Percentiles rank a stretch among this genome's conserved stretches.
These are phyloP conservation scores for Sergeia podlipaevii DNA, from an alignment of 208 protist genomes.

Conservation along the genomic window DNA sequence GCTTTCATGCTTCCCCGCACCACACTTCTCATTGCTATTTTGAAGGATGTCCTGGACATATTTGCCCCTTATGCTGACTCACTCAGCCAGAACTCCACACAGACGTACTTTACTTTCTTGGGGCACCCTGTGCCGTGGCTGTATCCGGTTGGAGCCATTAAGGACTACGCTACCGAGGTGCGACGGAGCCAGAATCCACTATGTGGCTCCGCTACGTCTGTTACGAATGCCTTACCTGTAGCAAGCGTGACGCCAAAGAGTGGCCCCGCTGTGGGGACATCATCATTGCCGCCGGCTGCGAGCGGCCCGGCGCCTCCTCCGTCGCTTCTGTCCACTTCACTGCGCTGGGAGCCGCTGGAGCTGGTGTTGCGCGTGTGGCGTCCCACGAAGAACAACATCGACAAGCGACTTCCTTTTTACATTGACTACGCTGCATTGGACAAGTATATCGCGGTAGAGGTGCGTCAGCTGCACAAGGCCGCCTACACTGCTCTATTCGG, in stretches of 20 bases:
- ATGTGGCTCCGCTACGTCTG: too few species aligned
- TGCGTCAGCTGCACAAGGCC: slow-evolving; percentile 44
- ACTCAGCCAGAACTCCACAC: slow-evolving; percentile 27
- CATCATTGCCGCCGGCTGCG: neutral
- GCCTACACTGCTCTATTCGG: slow-evolving; percentile 47
- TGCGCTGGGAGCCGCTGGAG: slow-evolving; percentile 31
- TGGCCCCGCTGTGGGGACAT: neutral
- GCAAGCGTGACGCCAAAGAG: too few species aligned
- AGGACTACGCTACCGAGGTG: slow-evolving; percentile 52
- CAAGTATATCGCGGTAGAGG: slow-evolving; percentile 36
- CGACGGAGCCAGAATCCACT: neutral
- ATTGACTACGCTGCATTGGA: slow-evolving; percentile 32
- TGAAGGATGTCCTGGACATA: slow-evolving; percentile 37
- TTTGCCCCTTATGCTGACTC: slow-evolving; percentile 41
- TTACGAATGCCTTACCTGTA: too few species aligned
- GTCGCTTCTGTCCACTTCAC: too few species aligned
- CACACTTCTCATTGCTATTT: slow-evolving; percentile 54
- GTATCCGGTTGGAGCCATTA: slow-evolving; percentile 59
- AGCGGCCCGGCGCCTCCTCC: too few species aligned
- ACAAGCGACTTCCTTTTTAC: slow-evolving; percentile 24
- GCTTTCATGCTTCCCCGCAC: slow-evolving; percentile 65
- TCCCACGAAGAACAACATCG: slow-evolving; percentile 22
- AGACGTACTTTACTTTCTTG: slow-evolving; percentile 58
- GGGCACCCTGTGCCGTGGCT: slow-evolving; percentile 51
- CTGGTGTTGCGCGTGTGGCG: slow-evolving; percentile 38